These are phyloP conservation scores for Galeopsis tetrahit DNA, from an alignment of 257 asterid species.

Conservation along the genomic window DNA sequence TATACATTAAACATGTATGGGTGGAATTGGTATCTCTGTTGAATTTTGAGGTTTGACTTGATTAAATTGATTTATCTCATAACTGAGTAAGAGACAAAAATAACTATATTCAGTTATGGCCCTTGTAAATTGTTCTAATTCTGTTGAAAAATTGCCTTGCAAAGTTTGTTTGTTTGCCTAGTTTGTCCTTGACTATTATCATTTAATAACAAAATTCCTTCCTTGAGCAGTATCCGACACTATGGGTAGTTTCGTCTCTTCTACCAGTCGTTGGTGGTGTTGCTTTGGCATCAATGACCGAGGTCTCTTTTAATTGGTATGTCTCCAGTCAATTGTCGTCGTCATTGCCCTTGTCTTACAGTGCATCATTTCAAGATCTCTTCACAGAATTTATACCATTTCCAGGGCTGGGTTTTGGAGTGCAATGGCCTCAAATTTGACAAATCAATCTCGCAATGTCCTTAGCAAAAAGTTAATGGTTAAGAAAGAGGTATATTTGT, in stretches of 20 bases:
- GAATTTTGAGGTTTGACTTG: neutral
- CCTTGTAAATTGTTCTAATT: slow-evolving; percentile 15
- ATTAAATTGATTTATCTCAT: neutral
- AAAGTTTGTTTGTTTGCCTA: slow-evolving; percentile 19
- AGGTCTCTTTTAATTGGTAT: slow-evolving; percentile 89
- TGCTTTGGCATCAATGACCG: slow-evolving; percentile 87
- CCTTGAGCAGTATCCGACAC: slow-evolving; percentile 60
- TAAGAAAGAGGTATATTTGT: slow-evolving; percentile 76
- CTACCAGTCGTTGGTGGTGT: slow-evolving; percentile 95
- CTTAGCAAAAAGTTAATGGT: slow-evolving; percentile 96
- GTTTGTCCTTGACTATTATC: neutral
- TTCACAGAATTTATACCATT: slow-evolving; percentile 22
- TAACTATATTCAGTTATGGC: slow-evolving; percentile 8
- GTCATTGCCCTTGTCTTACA: slow-evolving; percentile 23
- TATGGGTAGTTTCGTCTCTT: slow-evolving; percentile 92
- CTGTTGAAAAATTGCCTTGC: neutral
- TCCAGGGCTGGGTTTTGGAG: slow-evolving; percentile 96
- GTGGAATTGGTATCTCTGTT: neutral
- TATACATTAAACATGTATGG: neutral
- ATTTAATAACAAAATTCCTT: too few species aligned
- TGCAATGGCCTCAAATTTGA: slow-evolving; percentile 98
- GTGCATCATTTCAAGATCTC: slow-evolving; percentile 18
- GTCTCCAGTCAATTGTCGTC: slow-evolving; percentile 18
- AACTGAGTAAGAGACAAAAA: neutral
- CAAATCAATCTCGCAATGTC: slow-evolving; percentile 94